Evolutionary conservation across 2,329 filamentous ascomycete species (phyloP).

Genomic region (Aspergillus floridensis): DNA sequence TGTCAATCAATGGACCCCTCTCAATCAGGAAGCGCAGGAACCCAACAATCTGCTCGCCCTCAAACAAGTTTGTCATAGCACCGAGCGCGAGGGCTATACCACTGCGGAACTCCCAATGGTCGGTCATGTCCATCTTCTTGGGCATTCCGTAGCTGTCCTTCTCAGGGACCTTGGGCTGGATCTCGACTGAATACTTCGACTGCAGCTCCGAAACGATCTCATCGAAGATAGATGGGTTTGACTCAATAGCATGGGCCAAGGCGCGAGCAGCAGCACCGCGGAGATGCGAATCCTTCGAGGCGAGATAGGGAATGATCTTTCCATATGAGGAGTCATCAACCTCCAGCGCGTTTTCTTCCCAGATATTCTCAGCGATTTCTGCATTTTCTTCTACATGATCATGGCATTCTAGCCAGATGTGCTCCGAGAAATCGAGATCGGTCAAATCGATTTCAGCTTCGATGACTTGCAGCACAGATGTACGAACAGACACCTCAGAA

Average conservation of each 20-base stretch:
- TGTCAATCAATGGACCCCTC: slow-evolving; percentile 81
- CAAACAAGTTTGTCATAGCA: slow-evolving; percentile 71
- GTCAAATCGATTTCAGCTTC: slow-evolving; percentile 89
- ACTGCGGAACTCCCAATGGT: slow-evolving; percentile 88
- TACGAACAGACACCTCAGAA: slow-evolving; percentile 74
- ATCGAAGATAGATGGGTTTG: slow-evolving; percentile 59
- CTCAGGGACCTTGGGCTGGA: slow-evolving; percentile 77
- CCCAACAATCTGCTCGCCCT: slow-evolving; percentile 65
- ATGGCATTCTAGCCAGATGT: slow-evolving; percentile 91
- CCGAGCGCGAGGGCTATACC: slow-evolving; percentile 85
- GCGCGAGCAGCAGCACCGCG: slow-evolving; percentile 79
- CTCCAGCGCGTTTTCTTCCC: slow-evolving; percentile 86
- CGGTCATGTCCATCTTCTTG: slow-evolving; percentile 78
- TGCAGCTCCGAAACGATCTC: slow-evolving; percentile 65
- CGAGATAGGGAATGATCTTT: slow-evolving; percentile 73
- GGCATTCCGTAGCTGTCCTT: slow-evolving; percentile 95
- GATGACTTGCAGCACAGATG: slow-evolving; percentile 82
- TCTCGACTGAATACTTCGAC: slow-evolving; percentile 70
- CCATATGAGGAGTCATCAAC: slow-evolving; percentile 63
- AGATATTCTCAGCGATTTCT: slow-evolving; percentile 80
- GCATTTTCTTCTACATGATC: slow-evolving; percentile 86
- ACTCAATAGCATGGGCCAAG: slow-evolving; percentile 68
- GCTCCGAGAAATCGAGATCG: slow-evolving; percentile 78
- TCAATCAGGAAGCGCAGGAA: slow-evolving; percentile 86
- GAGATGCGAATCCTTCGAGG: slow-evolving; percentile 76